Percentiles rank a stretch among this genome's conserved stretches.
Evolutionary conservation across 2,329 filamentous ascomycete genomes (phyloP).

Genomic region (Myriosclerotinia duriaeana): DNA sequence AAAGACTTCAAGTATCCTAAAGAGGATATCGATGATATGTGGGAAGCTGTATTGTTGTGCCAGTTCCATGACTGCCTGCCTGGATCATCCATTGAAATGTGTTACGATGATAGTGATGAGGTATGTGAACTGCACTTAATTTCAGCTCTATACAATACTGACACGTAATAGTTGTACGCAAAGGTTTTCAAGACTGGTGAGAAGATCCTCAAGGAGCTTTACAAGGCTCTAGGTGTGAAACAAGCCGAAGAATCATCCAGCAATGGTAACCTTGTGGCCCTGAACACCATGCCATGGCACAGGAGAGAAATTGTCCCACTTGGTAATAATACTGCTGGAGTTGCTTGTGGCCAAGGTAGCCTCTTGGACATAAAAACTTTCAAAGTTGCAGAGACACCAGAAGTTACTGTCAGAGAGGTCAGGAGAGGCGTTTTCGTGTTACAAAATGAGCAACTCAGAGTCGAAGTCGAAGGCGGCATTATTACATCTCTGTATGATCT

Average conservation of each 20-base stretch:
- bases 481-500: slow-evolving; percentile 85
- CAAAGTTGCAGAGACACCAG: slow-evolving; percentile 48
- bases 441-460: slow-evolving; percentile 71
- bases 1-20: slow-evolving; percentile 83
- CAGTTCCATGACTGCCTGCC: slow-evolving; percentile 98
- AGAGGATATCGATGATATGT: slow-evolving; percentile 90
- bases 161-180: slow-evolving; percentile 65
- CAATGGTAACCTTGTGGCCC: slow-evolving; percentile 55
- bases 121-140: slow-evolving; percentile 43
- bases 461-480: slow-evolving; percentile 70
- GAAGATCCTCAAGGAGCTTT: slow-evolving; percentile 67
- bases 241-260: slow-evolving; percentile 45
- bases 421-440: slow-evolving; percentile 69
- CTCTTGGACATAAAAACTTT: slow-evolving; percentile 53
- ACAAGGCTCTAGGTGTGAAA: slow-evolving; percentile 64
- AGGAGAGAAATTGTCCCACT: slow-evolving; percentile 69
- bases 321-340: slow-evolving; percentile 54
- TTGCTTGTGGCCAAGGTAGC: slow-evolving; percentile 58
- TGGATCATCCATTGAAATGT: slow-evolving; percentile 95
- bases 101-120: slow-evolving; percentile 91
- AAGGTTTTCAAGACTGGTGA: slow-evolving; percentile 77
- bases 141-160: slow-evolving; percentile 31
- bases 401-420: slow-evolving; percentile 53
- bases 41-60: slow-evolving; percentile 87
- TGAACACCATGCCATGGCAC: slow-evolving; percentile 88